phyloP scores from a whole-genome alignment of 768 basidiomycete species.

The Lactarius evosmus region DNA sequence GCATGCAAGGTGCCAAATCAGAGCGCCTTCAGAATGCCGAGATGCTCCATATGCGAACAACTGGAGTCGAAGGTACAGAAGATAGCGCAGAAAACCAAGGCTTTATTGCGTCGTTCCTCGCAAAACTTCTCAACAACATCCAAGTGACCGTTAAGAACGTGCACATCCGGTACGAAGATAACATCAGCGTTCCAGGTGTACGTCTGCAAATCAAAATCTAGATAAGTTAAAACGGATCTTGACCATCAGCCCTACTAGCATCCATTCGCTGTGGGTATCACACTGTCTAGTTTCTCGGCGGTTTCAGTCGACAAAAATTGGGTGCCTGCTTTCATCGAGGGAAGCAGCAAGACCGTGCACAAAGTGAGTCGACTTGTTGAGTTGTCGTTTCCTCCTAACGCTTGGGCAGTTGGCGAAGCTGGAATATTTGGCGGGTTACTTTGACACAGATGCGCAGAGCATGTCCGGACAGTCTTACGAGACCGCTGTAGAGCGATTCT shows the following conservation, averaged over 20 bases:
- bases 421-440: constrained; percentile 86
- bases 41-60: constrained; percentile 65
- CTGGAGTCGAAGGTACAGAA: constrained; percentile 40
- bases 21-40: constrained; percentile 91
- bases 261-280: constrained; percentile 90
- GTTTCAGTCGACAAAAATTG: constrained; percentile 86
- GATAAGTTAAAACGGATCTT: background rate
- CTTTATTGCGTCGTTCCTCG: constrained; percentile 74
- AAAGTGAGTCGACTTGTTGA: constrained; percentile 53
- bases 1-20: constrained; percentile 80
- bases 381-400: constrained; percentile 3
- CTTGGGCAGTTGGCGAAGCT: constrained; percentile 70
- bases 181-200: constrained; percentile 88
- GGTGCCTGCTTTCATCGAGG: constrained; percentile 90
- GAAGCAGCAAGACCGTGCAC: constrained; percentile 80
- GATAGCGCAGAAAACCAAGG: constrained; percentile 72
- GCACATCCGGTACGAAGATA: constrained; percentile 95
- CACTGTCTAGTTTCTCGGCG: constrained; percentile 82
- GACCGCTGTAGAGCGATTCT: constrained; percentile 73
- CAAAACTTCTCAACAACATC: constrained; percentile 92
- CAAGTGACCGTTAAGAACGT: constrained; percentile 96
- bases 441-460: constrained; percentile 86
- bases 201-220: constrained; percentile 33
- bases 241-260: constrained; percentile 51
- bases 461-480: constrained; percentile 62